Base-by-base conservation (phyloP, 139 green algal species). In the Spirogloea muscicola region DNA sequence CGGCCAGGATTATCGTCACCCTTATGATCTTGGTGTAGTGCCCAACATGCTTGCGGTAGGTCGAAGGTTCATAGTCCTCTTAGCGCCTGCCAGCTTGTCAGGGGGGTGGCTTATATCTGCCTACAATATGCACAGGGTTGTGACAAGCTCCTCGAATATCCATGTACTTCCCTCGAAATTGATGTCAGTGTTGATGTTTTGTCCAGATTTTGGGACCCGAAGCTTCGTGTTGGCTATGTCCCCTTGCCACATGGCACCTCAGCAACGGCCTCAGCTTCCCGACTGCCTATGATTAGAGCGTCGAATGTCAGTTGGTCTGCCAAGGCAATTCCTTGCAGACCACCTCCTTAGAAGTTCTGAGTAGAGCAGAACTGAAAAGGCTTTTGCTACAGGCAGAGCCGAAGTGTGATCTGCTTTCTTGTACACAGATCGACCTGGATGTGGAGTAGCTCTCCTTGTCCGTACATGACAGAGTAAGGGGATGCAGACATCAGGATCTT, bases 161-260 rank as follows among this genome's bases (percentile, higher is more conserved):
- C 55, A 64, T 36, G 27, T 13, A 41, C 33, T 66, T 71, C 39
- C 36, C 13, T 18, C 61, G 10, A 13, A 46, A n/a, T 33, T 67
- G 13, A 29, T 71, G 61, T 16, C 10, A 68, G 10, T 13, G 16
- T 16, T 13, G 66, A 71, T 7, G 18, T 38, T n/a, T 21, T 57
- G 46, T 69, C 40, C 70, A 79, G 70, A 61, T 79, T 2, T 18
- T 79, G n/a, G 70, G 70, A 0, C 70, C 70, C 16, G 60, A 76
- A 25, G 37, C 61, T 1, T 1, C 61, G 59, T 79, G 70, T 38
- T 79, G 70, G 70, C 58, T 59, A 29, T 79, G 70, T 60, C 70
- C 70, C 25, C n/a, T 38, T 49, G n/a, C 67, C 25, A 60, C 51
- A 27, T 6, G 41, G 2, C 70, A 79, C 43, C 42, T 79, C 43